A percentile compares a stretch with the other conserved stretches of the same genome.
Evolutionary conservation across 2,329 filamentous ascomycete species (phyloP).

Genomic region (Aspergillus sp.): DNA sequence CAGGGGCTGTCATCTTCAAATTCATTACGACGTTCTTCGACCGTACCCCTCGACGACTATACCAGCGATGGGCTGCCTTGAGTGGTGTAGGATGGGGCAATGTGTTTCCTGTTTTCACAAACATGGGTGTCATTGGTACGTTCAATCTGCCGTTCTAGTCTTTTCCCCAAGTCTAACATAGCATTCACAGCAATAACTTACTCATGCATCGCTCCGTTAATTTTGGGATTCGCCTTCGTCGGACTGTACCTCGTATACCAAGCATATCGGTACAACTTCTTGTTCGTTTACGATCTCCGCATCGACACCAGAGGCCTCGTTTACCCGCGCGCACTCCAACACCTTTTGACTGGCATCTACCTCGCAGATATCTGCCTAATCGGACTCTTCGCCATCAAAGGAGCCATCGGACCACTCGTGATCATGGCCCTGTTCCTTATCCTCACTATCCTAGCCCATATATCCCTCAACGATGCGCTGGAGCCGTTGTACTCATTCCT

Average conservation of each 20-base stretch:
- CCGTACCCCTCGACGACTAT: slow-evolving; percentile 71
- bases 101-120: slow-evolving; percentile 74
- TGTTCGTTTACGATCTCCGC: slow-evolving; percentile 78
- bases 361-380: slow-evolving; percentile 81
- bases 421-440: slow-evolving; percentile 75
- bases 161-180: not conserved
- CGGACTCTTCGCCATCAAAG: slow-evolving; percentile 74
- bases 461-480: slow-evolving; percentile 53
- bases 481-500: slow-evolving; percentile 62
- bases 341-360: slow-evolving; percentile 82
- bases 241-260: slow-evolving; percentile 81
- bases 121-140: slow-evolving; percentile 78
- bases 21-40: slow-evolving; percentile 73
- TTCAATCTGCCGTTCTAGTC: slow-evolving; percentile 11
- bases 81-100: slow-evolving; percentile 82
- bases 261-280: slow-evolving; percentile 85
- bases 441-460: slow-evolving; percentile 73
- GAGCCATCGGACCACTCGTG: slow-evolving; percentile 66
- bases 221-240: slow-evolving; percentile 77
- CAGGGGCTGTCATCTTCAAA: slow-evolving; percentile 70
- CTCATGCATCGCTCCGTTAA: slow-evolving; percentile 80
- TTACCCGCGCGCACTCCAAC: slow-evolving; percentile 82
- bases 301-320: slow-evolving; percentile 87
- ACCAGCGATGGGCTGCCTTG: slow-evolving; percentile 72
- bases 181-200: slow-evolving; percentile 71